Evolutionary conservation across 2,329 filamentous ascomycete species (phyloP).

Genomic region (Massarina eburnea): DNA sequence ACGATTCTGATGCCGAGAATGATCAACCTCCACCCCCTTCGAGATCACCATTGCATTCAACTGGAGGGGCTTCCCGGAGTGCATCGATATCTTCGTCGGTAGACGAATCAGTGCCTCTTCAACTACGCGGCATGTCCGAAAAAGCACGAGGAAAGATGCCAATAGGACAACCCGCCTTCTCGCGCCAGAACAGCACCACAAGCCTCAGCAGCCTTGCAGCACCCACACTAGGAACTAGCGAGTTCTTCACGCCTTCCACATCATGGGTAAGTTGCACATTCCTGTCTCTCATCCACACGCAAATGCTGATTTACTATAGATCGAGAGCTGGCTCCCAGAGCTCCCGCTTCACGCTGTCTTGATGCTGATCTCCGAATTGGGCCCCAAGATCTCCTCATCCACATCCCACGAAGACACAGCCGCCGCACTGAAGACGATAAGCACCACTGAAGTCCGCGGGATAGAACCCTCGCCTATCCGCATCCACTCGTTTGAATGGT

Average conservation of each 20-base stretch:
- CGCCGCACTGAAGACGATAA: slow-evolving; percentile 53
- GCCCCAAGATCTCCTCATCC: slow-evolving; percentile 52
- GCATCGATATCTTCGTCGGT: slow-evolving; percentile 68
- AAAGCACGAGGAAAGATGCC: slow-evolving; percentile 97
- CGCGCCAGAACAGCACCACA: slow-evolving; percentile 84
- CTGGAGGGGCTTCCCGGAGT: slow-evolving; percentile 55
- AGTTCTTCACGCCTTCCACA: slow-evolving; percentile 74
- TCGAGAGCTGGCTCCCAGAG: slow-evolving; percentile 91
- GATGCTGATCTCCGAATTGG: slow-evolving; percentile 67
- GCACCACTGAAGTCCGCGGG: slow-evolving; percentile 64
- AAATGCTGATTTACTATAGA: slow-evolving; percentile 51
- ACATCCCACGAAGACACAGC: slow-evolving; percentile 41
- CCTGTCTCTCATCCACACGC: neutral
- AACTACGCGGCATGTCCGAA: slow-evolving; percentile 91
- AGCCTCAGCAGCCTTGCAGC: slow-evolving; percentile 71
- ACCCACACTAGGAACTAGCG: slow-evolving; percentile 57
- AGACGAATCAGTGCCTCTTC: slow-evolving; percentile 79
- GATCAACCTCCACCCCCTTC: slow-evolving; percentile 43
- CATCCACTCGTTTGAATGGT: slow-evolving; percentile 94
- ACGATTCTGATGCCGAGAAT: slow-evolving; percentile 65
- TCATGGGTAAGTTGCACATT: slow-evolving; percentile 61
- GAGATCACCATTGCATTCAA: slow-evolving; percentile 33
- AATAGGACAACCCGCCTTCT: slow-evolving; percentile 77
- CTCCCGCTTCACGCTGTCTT: slow-evolving; percentile 85
- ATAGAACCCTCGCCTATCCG: slow-evolving; percentile 75